Evolutionary conservation across 148 eudicot genomes (phyloP).

Genomic region (Camellia lanceoleosa): DNA sequence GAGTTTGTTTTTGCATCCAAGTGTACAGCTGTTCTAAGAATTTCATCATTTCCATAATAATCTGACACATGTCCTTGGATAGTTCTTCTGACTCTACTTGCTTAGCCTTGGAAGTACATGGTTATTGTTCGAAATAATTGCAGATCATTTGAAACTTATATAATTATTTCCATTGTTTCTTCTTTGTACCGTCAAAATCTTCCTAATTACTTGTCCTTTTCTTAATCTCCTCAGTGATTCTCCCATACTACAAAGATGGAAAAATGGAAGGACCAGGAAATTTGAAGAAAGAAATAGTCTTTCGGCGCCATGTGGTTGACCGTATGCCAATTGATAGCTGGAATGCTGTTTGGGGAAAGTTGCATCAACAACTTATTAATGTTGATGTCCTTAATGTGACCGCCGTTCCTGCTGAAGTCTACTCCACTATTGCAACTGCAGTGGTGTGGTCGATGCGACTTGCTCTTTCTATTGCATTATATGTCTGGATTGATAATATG

Average conservation of each 20-base stretch:
- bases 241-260: constrained; percentile 72
- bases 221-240: constrained; percentile 51
- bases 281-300: constrained; percentile 51
- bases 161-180: background rate
- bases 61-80: background rate
- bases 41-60: background rate
- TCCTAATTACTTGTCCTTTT: background rate
- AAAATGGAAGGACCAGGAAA: constrained; percentile 29
- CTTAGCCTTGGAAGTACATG: background rate
- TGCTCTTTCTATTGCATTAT: constrained; percentile 69
- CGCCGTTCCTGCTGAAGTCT: constrained; percentile 68
- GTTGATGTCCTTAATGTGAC: constrained; percentile 73
- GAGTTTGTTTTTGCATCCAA: background rate
- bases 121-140: background rate
- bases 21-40: background rate
- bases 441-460: constrained; percentile 97
- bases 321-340: constrained; percentile 90
- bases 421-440: constrained; percentile 74
- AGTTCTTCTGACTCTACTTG: constrained; percentile 3
- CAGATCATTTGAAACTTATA: background rate
- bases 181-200: background rate
- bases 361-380: constrained; percentile 87
- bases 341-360: constrained; percentile 88
- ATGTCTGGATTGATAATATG: constrained; percentile 73
- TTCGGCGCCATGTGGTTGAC: constrained; percentile 71